Base-by-base conservation (phyloP, 768 basidiomycete species). In the Lactarius evosmus region DNA sequence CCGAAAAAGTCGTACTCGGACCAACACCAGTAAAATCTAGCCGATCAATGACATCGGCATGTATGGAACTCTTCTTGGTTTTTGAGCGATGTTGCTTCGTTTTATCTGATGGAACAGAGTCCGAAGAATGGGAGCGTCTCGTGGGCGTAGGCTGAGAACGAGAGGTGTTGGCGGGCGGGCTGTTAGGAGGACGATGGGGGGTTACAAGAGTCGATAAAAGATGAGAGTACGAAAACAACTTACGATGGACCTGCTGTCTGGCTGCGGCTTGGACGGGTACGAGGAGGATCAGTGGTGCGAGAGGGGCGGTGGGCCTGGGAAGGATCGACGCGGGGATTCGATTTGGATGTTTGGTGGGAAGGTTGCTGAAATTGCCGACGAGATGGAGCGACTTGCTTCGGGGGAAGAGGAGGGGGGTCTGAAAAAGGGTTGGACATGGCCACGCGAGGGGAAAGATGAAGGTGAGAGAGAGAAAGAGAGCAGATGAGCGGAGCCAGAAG, bases 41-140 rank as follows among this genome's bases (percentile, higher is more conserved):
- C 68, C 89, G 84, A 80, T 94, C 92, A 76, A 94, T 94, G 70
- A 91, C 86, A 79, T 94, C 92, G 67, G 91, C 91, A 72, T 94
- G 90, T 64, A 83, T 80, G 25, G 89, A 92, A 62, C 85, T 85
- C 76, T 91, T 93, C 83, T 82, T 84, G 69, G 83, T 67, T 71
- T 80, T 79, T 63, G 79, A 71, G 72, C 83, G 86, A 50, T 74
- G 74, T 27, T 67, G 66, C 68, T 79, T 83, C 58, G 74, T 71
- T 71, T 80, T 83, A 65, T 82, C 82, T 51, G 78, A 73, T 61
- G 76, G 68, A 55, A 77, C 76, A 29, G 81, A 80, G 63, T 83
- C 82, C 51, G 83, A 77, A 5, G 83, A 83, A 60, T 76, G 75
- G 3, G 83, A 82, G 65, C 82, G 81, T 30, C 78, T 79, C 65